A percentile compares a stretch with the other conserved stretches of the same genome.
These are phyloP conservation scores for Blastobotrys terrestris DNA, from an alignment of 805 yeast genomes.

Conservation along the genomic window DNA sequence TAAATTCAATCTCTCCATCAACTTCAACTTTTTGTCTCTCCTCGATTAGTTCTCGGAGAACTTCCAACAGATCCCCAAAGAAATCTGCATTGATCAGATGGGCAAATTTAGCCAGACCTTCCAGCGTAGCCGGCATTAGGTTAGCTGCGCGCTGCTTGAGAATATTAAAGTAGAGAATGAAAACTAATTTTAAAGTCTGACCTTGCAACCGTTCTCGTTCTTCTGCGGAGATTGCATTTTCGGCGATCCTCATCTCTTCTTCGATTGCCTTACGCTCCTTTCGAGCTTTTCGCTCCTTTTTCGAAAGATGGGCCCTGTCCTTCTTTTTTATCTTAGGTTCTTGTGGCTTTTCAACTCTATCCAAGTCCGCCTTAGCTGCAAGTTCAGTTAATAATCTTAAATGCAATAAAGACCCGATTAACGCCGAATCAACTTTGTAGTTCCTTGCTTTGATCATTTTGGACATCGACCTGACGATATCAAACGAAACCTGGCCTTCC, in stretches of 20 bases:
- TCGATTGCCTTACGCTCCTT: constrained; percentile 85
- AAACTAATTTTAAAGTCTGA: constrained; percentile 65
- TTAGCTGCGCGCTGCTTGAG: constrained; percentile 56
- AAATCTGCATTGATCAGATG: constrained; percentile 89
- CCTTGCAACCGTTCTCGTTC: constrained; percentile 84
- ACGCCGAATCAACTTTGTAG: constrained; percentile 78
- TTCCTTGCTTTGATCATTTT: constrained; percentile 68
- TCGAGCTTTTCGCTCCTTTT: constrained; percentile 78
- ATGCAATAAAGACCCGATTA: constrained; percentile 64
- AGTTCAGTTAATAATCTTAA: constrained; percentile 39
- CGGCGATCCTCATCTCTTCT: constrained; percentile 82
- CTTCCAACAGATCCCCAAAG: constrained; percentile 87
- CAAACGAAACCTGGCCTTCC: constrained; percentile 76
- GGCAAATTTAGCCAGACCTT: constrained; percentile 86
- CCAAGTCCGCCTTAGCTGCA: constrained; percentile 30
- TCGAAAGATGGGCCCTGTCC: constrained; percentile 86
- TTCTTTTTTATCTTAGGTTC: constrained; percentile 63
- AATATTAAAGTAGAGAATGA: constrained; percentile 71
- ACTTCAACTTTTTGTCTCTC: constrained; percentile 39
- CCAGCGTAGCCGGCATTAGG: constrained; percentile 80
- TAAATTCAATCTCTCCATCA: constrained; percentile 43
- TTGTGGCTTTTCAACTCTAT: constrained; percentile 40
- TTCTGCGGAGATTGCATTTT: constrained; percentile 78
- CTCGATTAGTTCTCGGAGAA: constrained; percentile 70
- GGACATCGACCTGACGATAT: constrained; percentile 58